phyloP scores from a whole-genome alignment of 139 green algal genomes.

The Edaphochlamys debaryana region DNA sequence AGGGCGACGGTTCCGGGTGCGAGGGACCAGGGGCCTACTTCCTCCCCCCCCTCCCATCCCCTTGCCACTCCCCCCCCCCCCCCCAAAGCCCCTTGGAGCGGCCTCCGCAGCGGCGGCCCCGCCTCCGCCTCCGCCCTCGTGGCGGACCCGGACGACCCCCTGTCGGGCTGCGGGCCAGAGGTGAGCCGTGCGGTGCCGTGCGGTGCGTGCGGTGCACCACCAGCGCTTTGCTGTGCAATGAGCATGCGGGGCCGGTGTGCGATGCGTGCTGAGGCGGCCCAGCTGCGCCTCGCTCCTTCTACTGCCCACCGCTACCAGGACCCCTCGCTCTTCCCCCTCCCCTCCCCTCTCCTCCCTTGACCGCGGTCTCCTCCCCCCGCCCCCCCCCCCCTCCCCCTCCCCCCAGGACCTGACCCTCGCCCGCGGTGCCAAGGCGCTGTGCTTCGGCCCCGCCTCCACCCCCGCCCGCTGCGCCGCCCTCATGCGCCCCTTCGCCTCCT shows the following conservation, averaged over 20 bases:
- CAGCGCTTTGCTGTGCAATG: too few relatives aligned
- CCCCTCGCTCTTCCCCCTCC: too few relatives aligned
- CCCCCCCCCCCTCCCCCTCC: background rate
- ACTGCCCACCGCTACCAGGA: too few relatives aligned
- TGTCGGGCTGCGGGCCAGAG: slow-evolving; percentile 16
- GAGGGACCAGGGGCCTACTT: too few relatives aligned
- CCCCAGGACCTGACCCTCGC: slow-evolving; percentile 56
- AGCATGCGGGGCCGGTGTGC: too few relatives aligned
- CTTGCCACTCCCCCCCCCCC: background rate
- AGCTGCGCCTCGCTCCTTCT: too few relatives aligned
- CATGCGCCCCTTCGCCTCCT: slow-evolving; percentile 7
- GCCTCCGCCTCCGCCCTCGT: slow-evolving; percentile 21
- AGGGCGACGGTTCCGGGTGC: too few relatives aligned
- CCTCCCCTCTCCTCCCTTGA: too few relatives aligned
- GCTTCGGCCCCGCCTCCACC: slow-evolving; percentile 52
- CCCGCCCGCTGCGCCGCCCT: slow-evolving; percentile 17
- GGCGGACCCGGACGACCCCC: slow-evolving; percentile 34
- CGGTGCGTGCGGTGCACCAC: background rate
- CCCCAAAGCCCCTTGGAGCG: background rate
- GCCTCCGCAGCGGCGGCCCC: slow-evolving; percentile 18
- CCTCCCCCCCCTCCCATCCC: too few relatives aligned
- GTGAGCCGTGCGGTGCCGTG: background rate
- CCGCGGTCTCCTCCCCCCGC: background rate
- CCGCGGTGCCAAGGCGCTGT: slow-evolving; percentile 68
- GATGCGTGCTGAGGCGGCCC: too few relatives aligned